phyloP scores from a whole-genome alignment of 208 protist genomes.

The Trypanosoma rangeli region DNA sequence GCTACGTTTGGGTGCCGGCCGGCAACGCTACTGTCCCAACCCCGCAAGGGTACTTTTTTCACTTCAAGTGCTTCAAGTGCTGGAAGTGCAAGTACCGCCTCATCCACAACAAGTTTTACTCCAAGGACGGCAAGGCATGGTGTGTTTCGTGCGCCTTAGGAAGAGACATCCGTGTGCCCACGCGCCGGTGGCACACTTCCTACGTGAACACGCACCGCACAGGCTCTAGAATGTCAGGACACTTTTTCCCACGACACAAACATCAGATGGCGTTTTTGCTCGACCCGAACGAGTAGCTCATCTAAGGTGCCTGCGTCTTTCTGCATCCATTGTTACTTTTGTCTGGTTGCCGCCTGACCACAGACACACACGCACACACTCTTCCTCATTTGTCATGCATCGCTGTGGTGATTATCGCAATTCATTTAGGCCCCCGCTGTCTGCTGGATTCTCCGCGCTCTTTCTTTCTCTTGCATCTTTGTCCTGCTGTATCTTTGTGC shows the following conservation, averaged over 20 bases:
- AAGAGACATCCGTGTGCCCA: conserved; percentile 76
- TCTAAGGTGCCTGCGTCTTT: background rate
- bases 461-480: background rate
- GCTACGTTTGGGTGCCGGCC: conserved; percentile 88
- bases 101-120: conserved; percentile 91
- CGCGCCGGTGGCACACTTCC: conserved; percentile 88
- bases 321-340: background rate
- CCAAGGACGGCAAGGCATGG: conserved; percentile 82
- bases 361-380: background rate
- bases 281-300: conserved; percentile 67
- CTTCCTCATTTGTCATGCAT: background rate
- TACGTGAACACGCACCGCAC: conserved; percentile 91
- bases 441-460: background rate
- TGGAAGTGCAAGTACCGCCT: conserved; percentile 84
- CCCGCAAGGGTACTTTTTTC: conserved; percentile 88
- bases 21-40: conserved; percentile 86
- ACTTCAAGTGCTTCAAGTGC: conserved; percentile 91
- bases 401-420: too few relatives aligned
- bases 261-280: conserved; percentile 90
- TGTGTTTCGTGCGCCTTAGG: conserved; percentile 84
- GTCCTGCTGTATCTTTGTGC: background rate
- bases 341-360: background rate
- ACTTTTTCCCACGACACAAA: conserved; percentile 84
- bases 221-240: conserved; percentile 74
- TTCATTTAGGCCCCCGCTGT: background rate